Conservation (phyloP, 2,329 filamentous ascomycete genomes). For the Macroventuria anomochaeta region DNA sequence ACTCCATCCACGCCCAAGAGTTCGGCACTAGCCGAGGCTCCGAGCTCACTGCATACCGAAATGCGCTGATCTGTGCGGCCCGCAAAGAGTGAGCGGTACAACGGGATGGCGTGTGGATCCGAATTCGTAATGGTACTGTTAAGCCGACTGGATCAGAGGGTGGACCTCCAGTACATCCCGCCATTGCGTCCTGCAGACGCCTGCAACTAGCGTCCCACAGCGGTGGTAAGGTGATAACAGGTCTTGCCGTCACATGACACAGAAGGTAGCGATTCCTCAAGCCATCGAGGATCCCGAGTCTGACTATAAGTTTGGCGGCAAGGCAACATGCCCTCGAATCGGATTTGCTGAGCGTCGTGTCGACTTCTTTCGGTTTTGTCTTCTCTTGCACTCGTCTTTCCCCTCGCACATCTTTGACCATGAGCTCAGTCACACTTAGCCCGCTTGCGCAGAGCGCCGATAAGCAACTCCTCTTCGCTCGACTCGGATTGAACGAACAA, state of each 20-base stretch:
- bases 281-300: conserved; percentile 9
- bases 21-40: conserved; percentile 33
- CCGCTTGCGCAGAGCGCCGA: conserved; percentile 54
- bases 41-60: conserved; percentile 12
- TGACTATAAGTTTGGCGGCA: conserved; percentile 29
- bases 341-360: conserved; percentile 3
- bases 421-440: conserved; percentile 5
- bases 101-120: conserved; percentile 33
- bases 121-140: conserved; percentile 23
- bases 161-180: conserved; percentile 26
- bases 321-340: not conserved
- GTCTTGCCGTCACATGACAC: conserved; percentile 33
- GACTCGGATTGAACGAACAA: conserved; percentile 51
- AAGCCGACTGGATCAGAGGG: conserved; percentile 15
- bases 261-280: conserved; percentile 14
- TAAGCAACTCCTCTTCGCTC: conserved; percentile 53
- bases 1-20: conserved; percentile 24
- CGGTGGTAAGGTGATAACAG: conserved; percentile 28
- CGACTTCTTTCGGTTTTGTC: conserved; percentile 21
- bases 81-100: conserved; percentile 24
- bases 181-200: conserved; percentile 26
- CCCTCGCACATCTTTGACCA: not conserved
- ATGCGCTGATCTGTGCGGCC: conserved; percentile 25
- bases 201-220: conserved; percentile 25
- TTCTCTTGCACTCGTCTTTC: conserved; percentile 5